Conservation (phyloP, 805 yeast genomes). For the Dipodascus geniculatus region DNA sequence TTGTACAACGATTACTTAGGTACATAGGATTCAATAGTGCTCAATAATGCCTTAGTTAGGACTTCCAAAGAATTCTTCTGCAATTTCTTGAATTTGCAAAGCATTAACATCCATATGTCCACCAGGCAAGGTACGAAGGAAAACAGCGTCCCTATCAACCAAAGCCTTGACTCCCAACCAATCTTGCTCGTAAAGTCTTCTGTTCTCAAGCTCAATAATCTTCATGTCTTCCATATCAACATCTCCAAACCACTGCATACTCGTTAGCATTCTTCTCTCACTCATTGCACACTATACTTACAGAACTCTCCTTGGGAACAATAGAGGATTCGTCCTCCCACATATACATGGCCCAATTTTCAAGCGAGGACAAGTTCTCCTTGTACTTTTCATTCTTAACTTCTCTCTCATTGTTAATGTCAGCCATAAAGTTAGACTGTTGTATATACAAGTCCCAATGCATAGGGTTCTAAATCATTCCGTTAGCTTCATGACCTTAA, state of each 20-base stretch:
- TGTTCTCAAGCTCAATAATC: slow-evolving; percentile 34
- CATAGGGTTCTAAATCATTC: slow-evolving; percentile 27
- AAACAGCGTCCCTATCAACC: slow-evolving; percentile 28
- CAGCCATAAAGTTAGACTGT: slow-evolving; percentile 49
- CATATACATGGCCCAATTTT: slow-evolving; percentile 45
- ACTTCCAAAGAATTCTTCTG: slow-evolving; percentile 36
- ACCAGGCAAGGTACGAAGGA: slow-evolving; percentile 42
- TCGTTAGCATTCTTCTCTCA: not conserved
- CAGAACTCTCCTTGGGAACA: slow-evolving; percentile 59
- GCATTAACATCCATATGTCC: slow-evolving; percentile 57
- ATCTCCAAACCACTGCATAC: slow-evolving; percentile 38
- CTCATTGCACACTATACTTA: not conserved
- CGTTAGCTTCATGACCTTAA: not conserved
- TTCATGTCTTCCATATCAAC: slow-evolving; percentile 14
- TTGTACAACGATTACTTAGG: too few relatives aligned
- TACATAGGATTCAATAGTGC: too few relatives aligned
- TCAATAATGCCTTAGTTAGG: too few relatives aligned
- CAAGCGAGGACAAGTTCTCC: slow-evolving; percentile 28
- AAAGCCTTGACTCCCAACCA: slow-evolving; percentile 47
- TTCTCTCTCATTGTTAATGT: slow-evolving; percentile 51
- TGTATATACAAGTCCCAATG: slow-evolving; percentile 43
- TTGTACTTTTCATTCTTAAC: slow-evolving; percentile 30
- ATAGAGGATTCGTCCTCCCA: slow-evolving; percentile 53
- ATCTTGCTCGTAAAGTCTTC: slow-evolving; percentile 42
- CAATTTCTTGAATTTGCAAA: slow-evolving; percentile 34